A percentile compares a stretch with the other conserved stretches of the same genome.
These are phyloP conservation scores for Allomyces javanicus DNA, from an alignment of 192 early-diverging fungal genomes.

Conservation along the genomic window DNA sequence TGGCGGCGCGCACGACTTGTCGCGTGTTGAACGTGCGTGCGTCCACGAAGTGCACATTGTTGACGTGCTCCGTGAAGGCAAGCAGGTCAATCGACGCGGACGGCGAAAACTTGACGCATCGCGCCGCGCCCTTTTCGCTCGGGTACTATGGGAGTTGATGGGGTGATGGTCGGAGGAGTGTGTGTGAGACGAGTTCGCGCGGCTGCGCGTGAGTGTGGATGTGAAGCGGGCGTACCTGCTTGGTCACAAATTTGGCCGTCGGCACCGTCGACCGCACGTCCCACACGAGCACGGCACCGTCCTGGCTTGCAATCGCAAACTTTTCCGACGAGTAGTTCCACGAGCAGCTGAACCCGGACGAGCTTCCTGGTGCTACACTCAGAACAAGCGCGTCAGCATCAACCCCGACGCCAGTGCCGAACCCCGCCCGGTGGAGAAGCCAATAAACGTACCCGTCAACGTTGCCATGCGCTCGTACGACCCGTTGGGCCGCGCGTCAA, in stretches of 20 bases:
- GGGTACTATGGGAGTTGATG: constrained; percentile 24
- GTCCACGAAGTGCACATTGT: constrained; percentile 78
- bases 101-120: constrained; percentile 84
- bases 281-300: constrained; percentile 83
- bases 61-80: constrained; percentile 61
- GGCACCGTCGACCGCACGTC: constrained; percentile 64
- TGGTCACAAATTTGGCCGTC: constrained; percentile 49
- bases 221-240: constrained; percentile 27
- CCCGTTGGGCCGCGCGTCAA: constrained; percentile 45
- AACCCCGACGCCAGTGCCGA: too few species aligned
- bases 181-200: background rate
- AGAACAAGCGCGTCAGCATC: too few species aligned
- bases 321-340: constrained; percentile 84
- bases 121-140: constrained; percentile 39
- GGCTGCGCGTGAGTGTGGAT: background rate
- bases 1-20: constrained; percentile 61
- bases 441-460: constrained; percentile 30
- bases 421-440: too few species aligned
- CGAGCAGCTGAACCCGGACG: constrained; percentile 71
- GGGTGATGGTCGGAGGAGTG: background rate
- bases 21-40: constrained; percentile 64
- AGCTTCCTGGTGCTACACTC: too few species aligned
- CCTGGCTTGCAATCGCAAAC: constrained; percentile 90
- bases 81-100: constrained; percentile 76
- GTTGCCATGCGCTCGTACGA: constrained; percentile 51